Evolutionary conservation across 148 eudicot species (phyloP).

Genomic region (Spergularia bocconei): DNA sequence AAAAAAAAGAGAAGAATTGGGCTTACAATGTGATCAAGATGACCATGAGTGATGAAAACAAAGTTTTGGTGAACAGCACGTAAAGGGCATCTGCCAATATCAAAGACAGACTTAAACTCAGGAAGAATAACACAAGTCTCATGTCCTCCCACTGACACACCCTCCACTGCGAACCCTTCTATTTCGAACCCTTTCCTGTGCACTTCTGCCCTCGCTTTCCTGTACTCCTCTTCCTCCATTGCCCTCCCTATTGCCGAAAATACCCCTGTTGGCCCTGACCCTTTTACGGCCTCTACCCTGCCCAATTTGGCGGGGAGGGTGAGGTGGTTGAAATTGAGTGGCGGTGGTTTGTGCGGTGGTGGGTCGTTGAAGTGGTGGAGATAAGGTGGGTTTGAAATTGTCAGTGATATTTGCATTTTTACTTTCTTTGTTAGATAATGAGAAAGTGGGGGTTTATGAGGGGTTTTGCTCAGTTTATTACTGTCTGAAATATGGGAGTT

Average conservation of each 20-base stretch:
- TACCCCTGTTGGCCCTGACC: slow-evolving; percentile 40
- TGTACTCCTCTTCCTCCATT: slow-evolving; percentile 88
- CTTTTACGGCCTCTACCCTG: slow-evolving; percentile 20
- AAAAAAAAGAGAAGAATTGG: background rate
- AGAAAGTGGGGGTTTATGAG: slow-evolving; percentile 14
- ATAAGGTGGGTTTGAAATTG: slow-evolving; percentile 36
- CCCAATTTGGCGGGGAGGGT: slow-evolving; percentile 13
- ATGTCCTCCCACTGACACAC: slow-evolving; percentile 84
- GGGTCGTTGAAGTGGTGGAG: slow-evolving; percentile 23
- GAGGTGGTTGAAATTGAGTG: slow-evolving; percentile 1
- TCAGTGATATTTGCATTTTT: slow-evolving; percentile 41
- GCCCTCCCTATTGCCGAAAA: slow-evolving; percentile 71
- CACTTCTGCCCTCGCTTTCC: slow-evolving; percentile 82
- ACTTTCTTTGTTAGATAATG: background rate
- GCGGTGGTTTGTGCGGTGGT: slow-evolving; percentile 16
- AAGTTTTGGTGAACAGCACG: slow-evolving; percentile 87
- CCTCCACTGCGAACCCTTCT: slow-evolving; percentile 71
- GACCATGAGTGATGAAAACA: slow-evolving; percentile 88
- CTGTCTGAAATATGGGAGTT: no score
- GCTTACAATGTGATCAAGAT: slow-evolving; percentile 93
- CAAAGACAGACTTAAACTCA: slow-evolving; percentile 76
- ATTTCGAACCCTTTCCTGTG: slow-evolving; percentile 55
- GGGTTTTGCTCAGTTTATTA: slow-evolving; percentile 10
- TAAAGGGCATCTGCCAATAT: slow-evolving; percentile 85
- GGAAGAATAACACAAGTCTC: slow-evolving; percentile 92